Base-by-base conservation (phyloP, 768 basidiomycete genomes). In the Podaxis mareebaensis region DNA sequence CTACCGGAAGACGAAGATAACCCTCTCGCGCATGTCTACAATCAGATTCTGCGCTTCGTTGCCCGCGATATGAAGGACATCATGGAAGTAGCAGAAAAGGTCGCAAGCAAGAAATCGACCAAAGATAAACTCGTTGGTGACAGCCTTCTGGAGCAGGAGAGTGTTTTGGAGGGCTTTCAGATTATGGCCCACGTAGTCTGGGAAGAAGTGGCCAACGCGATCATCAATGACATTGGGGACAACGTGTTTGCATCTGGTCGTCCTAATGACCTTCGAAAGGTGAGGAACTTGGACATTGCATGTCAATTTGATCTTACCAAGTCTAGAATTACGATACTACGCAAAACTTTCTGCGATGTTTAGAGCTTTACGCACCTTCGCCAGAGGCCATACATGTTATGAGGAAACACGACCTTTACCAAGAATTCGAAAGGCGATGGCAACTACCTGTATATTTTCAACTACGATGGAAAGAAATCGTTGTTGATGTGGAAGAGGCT, bases 361-460 rank as follows among this genome's bases (percentile, higher is more conserved):
- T 99, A 22, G 96, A 98, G 72, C 83, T 85, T 51, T 79, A 96
- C 13, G 90, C 93, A 0, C 93, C 95, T 0, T 92, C 93, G 2
- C 74, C 82, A 15, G 79, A 82, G 30, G 84, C 92, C 2, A 83
- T 96, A 8, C 79, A 86, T 64, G 78, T 81, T 2, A 88, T 98
- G 84, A 86, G 93, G 3, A 71, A 78, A 3, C 91, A 94, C 72
- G 84, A 87, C 0, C 79, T 87, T 3, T 96, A 89, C 72, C 66
- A 70, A 24, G 75, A 87, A 1, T 97, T 99, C 71, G 86, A 91
- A 70, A 82, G 85, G 64, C 84, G 95, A 39, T 99, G 97, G 96
- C 97, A 99, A 72, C 83, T 99, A 2, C 92, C 94, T 1, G 91
- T 99, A 8, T 99, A 99, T 72, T 99, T 96, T 73, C 97, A 99